Conservation (phyloP, 805 yeast genomes). For the Yarrowia osloensis region DNA sequence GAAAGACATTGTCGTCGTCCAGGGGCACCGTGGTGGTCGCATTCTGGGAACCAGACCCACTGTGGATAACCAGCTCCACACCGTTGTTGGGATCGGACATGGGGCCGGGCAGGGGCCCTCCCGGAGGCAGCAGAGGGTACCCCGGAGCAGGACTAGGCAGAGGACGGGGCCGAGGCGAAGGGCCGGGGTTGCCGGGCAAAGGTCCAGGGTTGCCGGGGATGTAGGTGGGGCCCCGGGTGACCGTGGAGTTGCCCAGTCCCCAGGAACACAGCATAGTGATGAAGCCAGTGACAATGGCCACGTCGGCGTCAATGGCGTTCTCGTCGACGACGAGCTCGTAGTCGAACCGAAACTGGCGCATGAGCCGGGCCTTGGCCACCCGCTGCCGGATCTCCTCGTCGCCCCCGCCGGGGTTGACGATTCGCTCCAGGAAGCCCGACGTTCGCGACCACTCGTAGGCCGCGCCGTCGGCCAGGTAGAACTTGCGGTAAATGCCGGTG, state of each 20-base stretch:
- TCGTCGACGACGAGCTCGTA: conserved; percentile 59
- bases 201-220: background rate
- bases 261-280: conserved; percentile 67
- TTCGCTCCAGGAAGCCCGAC: conserved; percentile 53
- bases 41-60: background rate
- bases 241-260: conserved; percentile 58
- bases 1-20: conserved; percentile 5
- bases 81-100: conserved; percentile 25
- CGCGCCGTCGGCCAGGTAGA: conserved; percentile 55
- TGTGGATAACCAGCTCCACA: conserved; percentile 26
- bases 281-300: conserved; percentile 62
- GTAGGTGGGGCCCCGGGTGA: conserved; percentile 55
- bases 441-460: conserved; percentile 59
- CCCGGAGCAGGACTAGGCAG: conserved; percentile 2
- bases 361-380: conserved; percentile 56
- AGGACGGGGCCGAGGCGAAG: background rate
- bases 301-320: conserved; percentile 50
- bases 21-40: background rate
- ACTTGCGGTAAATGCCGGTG: conserved; percentile 49
- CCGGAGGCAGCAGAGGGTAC: conserved; percentile 5
- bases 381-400: conserved; percentile 56
- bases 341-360: conserved; percentile 62
- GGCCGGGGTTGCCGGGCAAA: background rate
- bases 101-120: background rate
- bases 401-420: conserved; percentile 58